Evolutionary conservation across 2,329 filamentous ascomycete genomes (phyloP), one percentile per base, ranked within the genome.

Genomic region (Podosphaera leucotricha): DNA sequence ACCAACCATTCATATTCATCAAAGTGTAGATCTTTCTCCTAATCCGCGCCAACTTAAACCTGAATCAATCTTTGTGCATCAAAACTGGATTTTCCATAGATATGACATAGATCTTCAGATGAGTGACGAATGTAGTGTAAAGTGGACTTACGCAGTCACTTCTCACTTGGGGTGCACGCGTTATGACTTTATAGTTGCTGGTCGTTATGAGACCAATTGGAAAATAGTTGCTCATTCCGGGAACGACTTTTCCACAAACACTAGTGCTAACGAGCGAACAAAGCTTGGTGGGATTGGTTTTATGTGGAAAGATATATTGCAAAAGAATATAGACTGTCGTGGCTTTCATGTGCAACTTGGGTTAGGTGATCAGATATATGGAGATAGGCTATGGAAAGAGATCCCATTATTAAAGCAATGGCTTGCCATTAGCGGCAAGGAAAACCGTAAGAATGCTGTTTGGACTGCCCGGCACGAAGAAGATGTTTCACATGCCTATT

Each of bases 261-360:
- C 92, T 1, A 85, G 77, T 49, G 78, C 85, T 44, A 84, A 80
- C 48, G 90, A 98, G 53, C 73, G 87, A 38, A 74, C 77, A 26
- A 82, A 80, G 53, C 70, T 95, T 1, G 90, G 90, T 24, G 90
- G 90, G 1, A 72, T 92, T 1, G 83, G 86, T 0, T 82, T 90
- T 57, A 92, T 98, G 87, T 98, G 90, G 90, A 95, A 94, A 56
- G 90, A 98, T 54, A 86, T 98, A 22, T 69, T 98, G 57, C 85
- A 94, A 62, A 94, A 94, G 67, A 92, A 98, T 55, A 75, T 86
- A 22, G 90, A 98, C 54, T 93, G 86, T 53, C 85, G 86, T 45
- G 90, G 90, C 1, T 98, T 95, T 60, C 90, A 98, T 55, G 78
- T 83, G 6, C 90, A 98, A 57, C 67, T 98, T 6, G 90, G 87